A percentile compares a stretch with the other conserved stretches of the same genome.
phyloP scores from a whole-genome alignment of 2,329 filamentous ascomycete species.

The Aspergillus amoenus region DNA sequence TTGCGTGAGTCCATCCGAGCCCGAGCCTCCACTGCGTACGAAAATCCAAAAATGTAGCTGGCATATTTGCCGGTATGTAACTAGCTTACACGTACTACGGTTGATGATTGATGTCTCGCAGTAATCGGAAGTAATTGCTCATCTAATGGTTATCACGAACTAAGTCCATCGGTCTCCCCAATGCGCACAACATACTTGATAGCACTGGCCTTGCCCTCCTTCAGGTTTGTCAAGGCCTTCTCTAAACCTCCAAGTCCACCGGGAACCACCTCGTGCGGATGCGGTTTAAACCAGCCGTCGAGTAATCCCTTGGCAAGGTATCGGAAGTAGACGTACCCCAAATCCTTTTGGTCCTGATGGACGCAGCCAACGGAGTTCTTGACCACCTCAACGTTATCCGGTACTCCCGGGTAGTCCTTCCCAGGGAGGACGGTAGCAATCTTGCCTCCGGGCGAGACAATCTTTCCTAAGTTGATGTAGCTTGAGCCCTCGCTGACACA shows the following conservation, averaged over 20 bases:
- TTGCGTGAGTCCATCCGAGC: background rate
- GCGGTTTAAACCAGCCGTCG: constrained; percentile 48
- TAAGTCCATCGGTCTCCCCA: constrained; percentile 42
- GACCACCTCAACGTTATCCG: constrained; percentile 9
- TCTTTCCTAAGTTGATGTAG: constrained; percentile 2
- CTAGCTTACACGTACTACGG: no score
- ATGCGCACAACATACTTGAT: constrained; percentile 59
- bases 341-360: constrained; percentile 11
- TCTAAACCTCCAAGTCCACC: constrained; percentile 57
- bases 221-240: constrained; percentile 54
- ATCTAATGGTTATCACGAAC: background rate
- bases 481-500: constrained; percentile 15
- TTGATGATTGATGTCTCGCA: background rate
- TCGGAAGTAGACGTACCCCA: constrained; percentile 47
- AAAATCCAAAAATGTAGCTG: no score
- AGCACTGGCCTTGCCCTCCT: constrained; percentile 60
- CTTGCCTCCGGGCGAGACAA: constrained; percentile 14
- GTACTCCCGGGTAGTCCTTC: background rate
- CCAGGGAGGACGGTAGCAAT: constrained; percentile 13
- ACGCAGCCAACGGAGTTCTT: constrained; percentile 8
- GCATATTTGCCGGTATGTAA: no score
- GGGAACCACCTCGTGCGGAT: constrained; percentile 50
- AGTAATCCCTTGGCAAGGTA: constrained; percentile 47
- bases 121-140: background rate
- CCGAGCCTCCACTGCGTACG: no score